Base-by-base conservation (phyloP, 371 early-diverging fungal genomes). In the Mucor saturninus region DNA sequence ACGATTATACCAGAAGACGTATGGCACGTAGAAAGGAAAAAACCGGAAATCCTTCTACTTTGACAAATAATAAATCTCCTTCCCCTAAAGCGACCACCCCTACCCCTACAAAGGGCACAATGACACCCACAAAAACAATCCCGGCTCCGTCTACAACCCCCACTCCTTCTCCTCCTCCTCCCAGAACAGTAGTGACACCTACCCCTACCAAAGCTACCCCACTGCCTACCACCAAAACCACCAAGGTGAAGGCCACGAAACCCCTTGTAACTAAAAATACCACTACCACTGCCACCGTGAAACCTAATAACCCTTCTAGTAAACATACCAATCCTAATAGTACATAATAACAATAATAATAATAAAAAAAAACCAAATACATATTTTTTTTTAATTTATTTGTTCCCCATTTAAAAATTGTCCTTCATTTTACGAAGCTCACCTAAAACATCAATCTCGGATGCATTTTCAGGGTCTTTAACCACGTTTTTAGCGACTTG, bases 401-500 rank as follows among this genome's bases (percentile, higher is more conserved):
- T n/a, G 13, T 35, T 8, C 55, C 43, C 31, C 26, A n/a, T 39
- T 65, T 68, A 72, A 67, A 77, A 75, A 46, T 68, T 64, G 58
- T 81, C 81, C 51, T 81, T 81, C 77, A 76, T 78, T 52, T 65
- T 56, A 38, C 81, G 76, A 57, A 81, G 45, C 40, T 61, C 63
- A 14, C 75, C 77, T 8, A 78, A 65, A 2, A 81, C 68, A 38
- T 78, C 71, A 7, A 42, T 65, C 2, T 66, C 62, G 3, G 67
- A 61, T 11, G 64, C 45, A 8, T 30, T 30, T n/a, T 26, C 21
- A 38, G 62, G 56, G 26, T 70, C 39, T 6, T 49, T 28, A 0
- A 50, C 57, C 15, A 67, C 48, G 0, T 39, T 21, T 37, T 62
- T 54, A 15, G 69, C 59, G 8, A 64, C 71, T 7, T 73, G 59